These are phyloP conservation scores for Trichophyton schoenleinii DNA, from an alignment of 2,329 filamentous ascomycete species.

Conservation along the genomic window DNA sequence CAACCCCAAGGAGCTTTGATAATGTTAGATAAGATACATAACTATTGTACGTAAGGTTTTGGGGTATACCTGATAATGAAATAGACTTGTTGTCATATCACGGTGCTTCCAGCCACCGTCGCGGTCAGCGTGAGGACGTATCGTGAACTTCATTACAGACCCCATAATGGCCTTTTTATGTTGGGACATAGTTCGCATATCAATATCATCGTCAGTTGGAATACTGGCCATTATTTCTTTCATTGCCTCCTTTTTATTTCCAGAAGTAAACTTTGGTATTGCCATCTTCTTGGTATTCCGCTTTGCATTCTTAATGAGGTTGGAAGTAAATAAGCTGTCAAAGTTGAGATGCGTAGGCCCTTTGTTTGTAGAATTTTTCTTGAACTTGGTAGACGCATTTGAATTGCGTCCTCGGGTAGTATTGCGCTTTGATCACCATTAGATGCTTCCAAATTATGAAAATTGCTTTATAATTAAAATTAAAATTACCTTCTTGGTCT, in stretches of 20 bases:
- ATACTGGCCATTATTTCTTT: slow-evolving; percentile 22
- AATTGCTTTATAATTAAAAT: background rate
- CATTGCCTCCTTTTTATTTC: slow-evolving; percentile 22
- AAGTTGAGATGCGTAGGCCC: slow-evolving; percentile 3
- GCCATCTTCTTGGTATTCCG: slow-evolving; percentile 16
- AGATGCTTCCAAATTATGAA: background rate
- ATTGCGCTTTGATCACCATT: background rate
- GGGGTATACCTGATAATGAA: slow-evolving; percentile 24
- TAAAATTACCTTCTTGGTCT: background rate
- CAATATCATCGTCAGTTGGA: slow-evolving; percentile 17
- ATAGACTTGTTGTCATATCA: slow-evolving; percentile 24
- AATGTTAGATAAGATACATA: slow-evolving; percentile 2
- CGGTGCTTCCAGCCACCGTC: slow-evolving; percentile 23
- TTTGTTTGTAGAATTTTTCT: background rate
- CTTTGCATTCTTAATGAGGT: slow-evolving; percentile 8
- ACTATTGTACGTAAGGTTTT: background rate
- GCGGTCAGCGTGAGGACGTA: slow-evolving; percentile 18
- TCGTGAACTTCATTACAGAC: slow-evolving; percentile 21
- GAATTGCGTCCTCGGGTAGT: background rate
- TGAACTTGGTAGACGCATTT: background rate
- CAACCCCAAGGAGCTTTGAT: slow-evolving; percentile 20
- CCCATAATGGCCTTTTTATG: slow-evolving; percentile 19
- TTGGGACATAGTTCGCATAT: slow-evolving; percentile 15
- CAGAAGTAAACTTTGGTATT: slow-evolving; percentile 17
- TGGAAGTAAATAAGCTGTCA: slow-evolving; percentile 9